phyloP scores from a whole-genome alignment of 441 rosid species.

The Gossypium gossypioides region DNA sequence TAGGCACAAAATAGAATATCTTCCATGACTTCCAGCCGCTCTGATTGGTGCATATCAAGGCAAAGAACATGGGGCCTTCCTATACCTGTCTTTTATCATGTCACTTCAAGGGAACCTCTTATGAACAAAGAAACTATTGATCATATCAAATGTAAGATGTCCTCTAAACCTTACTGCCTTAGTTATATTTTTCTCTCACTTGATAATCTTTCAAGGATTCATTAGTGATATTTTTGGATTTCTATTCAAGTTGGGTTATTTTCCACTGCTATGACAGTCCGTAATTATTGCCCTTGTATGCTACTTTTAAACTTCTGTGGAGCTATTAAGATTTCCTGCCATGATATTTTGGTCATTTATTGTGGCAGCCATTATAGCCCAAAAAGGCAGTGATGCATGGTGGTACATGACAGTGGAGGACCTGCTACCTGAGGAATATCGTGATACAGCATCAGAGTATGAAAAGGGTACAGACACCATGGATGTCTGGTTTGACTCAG shows the following conservation, averaged over 20 bases:
- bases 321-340: background rate
- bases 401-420: conserved; percentile 92
- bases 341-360: conserved; percentile 10
- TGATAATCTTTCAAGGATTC: background rate
- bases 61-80: conserved; percentile 99
- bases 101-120: conserved; percentile 73
- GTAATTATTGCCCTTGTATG: background rate
- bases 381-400: conserved; percentile 96
- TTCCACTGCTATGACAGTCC: conserved; percentile 8
- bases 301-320: background rate
- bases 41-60: conserved; percentile 97
- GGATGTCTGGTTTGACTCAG: conserved; percentile 99
- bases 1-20: conserved; percentile 91
- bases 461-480: conserved; percentile 94
- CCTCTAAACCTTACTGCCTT: conserved; percentile 9
- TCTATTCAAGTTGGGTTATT: background rate
- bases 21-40: conserved; percentile 86
- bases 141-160: conserved; percentile 71
- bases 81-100: conserved; percentile 83
- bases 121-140: conserved; percentile 78
- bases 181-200: background rate
- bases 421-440: conserved; percentile 74
- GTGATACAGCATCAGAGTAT: conserved; percentile 61
- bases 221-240: conserved; percentile 3
- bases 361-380: conserved; percentile 60